Evolutionary conservation across 1,284 basidiomycete genomes (phyloP).

Genomic region (Cystobasidium pallidum): DNA sequence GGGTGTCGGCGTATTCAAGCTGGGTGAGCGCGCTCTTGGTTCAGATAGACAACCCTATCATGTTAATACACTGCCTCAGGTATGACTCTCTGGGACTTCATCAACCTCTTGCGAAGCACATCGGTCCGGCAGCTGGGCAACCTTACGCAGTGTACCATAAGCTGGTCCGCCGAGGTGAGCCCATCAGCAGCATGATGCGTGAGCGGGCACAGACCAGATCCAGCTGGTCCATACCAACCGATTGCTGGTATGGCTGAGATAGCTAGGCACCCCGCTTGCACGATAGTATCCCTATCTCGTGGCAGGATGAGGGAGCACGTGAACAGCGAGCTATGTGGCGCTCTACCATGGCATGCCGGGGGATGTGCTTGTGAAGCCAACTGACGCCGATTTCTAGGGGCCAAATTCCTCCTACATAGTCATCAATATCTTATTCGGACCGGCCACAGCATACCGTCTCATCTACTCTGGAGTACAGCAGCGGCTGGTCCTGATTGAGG

Average conservation of each 20-base stretch:
- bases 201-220: no score
- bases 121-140: constrained; percentile 6
- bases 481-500: constrained; percentile 26
- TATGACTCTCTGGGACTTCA: constrained; percentile 33
- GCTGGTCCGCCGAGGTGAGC: constrained; percentile 32
- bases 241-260: no score
- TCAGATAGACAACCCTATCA: neutral
- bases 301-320: neutral
- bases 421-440: constrained; percentile 12
- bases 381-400: neutral
- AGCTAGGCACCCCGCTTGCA: no score
- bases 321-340: neutral
- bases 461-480: constrained; percentile 35
- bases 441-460: constrained; percentile 19
- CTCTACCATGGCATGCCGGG: no score
- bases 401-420: constrained; percentile 28
- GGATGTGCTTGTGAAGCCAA: neutral
- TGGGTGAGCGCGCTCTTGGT: constrained; percentile 16
- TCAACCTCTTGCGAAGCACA: constrained; percentile 37
- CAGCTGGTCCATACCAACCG: no score
- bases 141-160: constrained; percentile 2
- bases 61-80: neutral
- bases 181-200: neutral
- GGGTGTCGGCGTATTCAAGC: constrained; percentile 33
- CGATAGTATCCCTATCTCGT: neutral